Percentiles rank a stretch among this genome's conserved stretches.
Conservation (phyloP, 345 rosid genomes). For the Aquilaria sinensis region DNA sequence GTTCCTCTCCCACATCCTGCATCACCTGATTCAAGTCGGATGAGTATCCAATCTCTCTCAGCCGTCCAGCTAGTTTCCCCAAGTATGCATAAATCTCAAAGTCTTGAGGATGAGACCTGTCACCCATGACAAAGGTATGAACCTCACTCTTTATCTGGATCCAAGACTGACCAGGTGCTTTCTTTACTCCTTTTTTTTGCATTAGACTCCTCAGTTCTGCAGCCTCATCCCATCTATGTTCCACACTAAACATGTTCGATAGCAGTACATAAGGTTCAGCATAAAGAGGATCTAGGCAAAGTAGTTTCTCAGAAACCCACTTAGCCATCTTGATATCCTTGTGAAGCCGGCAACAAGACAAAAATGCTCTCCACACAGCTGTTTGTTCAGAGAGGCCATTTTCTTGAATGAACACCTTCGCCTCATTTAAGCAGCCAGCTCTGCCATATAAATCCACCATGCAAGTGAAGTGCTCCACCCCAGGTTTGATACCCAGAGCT, state of each 20-base stretch:
- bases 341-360: conserved; percentile 46
- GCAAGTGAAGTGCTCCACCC: conserved; percentile 43
- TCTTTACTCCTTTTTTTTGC: conserved; percentile 31
- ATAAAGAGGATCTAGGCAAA: conserved; percentile 29
- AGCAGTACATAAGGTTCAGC: conserved; percentile 35
- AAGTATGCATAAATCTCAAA: conserved; percentile 20
- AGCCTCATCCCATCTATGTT: conserved; percentile 36
- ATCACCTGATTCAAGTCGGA: conserved; percentile 20
- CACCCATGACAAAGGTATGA: conserved; percentile 30
- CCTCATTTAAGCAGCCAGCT: conserved; percentile 34
- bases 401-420: conserved; percentile 35
- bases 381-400: conserved; percentile 27
- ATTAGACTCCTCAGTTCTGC: conserved; percentile 32
- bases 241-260: conserved; percentile 33
- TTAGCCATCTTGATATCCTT: conserved; percentile 31
- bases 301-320: conserved; percentile 33
- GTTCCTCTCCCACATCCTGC: conserved; percentile 39
- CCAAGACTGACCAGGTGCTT: conserved; percentile 53
- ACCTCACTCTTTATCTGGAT: conserved; percentile 32
- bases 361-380: conserved; percentile 42
- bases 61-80: conserved; percentile 25
- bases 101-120: conserved; percentile 27
- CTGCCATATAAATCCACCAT: conserved; percentile 62
- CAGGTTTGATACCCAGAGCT: conserved; percentile 33
- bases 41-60: conserved; percentile 33